Base-by-base conservation (phyloP, 2,329 filamentous ascomycete species). In the Fusarium haematococcum region DNA sequence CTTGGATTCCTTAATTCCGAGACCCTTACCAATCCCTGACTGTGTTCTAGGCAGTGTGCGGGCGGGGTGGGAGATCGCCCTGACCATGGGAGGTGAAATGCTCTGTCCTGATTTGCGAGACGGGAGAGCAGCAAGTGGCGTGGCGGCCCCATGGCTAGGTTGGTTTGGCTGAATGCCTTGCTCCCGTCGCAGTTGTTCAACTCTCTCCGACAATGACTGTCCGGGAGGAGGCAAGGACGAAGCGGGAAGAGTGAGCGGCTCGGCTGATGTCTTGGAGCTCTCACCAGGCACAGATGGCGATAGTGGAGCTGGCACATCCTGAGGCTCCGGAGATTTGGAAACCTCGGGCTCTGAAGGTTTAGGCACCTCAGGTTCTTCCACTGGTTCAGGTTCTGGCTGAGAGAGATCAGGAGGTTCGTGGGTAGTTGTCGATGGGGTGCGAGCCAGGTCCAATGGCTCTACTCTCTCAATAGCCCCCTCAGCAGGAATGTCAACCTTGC, bases 101-200 rank as follows among this genome's bases (percentile, higher is more conserved):
- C 80, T 84, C 63, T 83, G 78, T 37, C 86, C 86, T 32, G 84
- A 80, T 73, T 85, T 88, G 72, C 89, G 85, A 33, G 85, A 81
- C 35, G 84, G 69, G 8, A 77, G 65, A 16, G 70, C 71, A 32
- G 76, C 59, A 35, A 77, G 79, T 16, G 76, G 48, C 62, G 81
- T 69, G 27, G 80, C 79, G 16, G 69, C 65, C 14, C 74, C 76
- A 61, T 86, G 84, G 10, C 76, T 73, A 4, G 81, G 78, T 48
- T 83, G 83, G 30, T 48, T 64, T 18, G 75, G 43, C 61, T 79
- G 79, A 14, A 75, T 70, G 10, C 74, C 73, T 64, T 89, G 86
- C 69, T 88, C 87, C 18, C 87, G 86, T 20, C 88, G 87, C 64
- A 89, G 82, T 67, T 88, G 85, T 57, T 88, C 86, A 4, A 88